These are phyloP conservation scores for Dalechampia spathulata DNA, from an alignment of 441 rosid genomes.

Conservation along the genomic window DNA sequence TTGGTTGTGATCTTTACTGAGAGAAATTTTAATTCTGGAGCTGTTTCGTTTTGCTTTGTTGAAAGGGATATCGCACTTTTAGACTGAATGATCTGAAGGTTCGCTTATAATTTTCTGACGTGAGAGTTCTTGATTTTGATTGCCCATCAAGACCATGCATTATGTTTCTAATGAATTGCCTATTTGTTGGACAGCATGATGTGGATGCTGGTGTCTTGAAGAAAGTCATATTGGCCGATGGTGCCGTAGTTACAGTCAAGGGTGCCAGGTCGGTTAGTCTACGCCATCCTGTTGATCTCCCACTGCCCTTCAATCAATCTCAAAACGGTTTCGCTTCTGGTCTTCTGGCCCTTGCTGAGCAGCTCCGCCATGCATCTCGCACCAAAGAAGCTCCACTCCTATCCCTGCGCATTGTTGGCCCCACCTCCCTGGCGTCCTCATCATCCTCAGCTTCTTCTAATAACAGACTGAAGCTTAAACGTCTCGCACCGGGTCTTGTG, in stretches of 20 bases:
- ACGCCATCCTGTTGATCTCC: conserved; percentile 76
- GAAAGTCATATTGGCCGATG: conserved; percentile 80
- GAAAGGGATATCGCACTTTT: no score
- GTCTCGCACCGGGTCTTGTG: conserved; percentile 89
- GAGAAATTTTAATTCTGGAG: no score
- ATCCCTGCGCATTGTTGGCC: conserved; percentile 87
- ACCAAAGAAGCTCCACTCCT: conserved; percentile 44
- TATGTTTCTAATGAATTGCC: no score
- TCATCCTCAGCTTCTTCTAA: conserved; percentile 39
- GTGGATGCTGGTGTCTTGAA: conserved; percentile 92
- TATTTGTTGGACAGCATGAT: conserved; percentile 96
- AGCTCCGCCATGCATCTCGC: conserved; percentile 48
- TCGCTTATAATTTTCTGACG: no score
- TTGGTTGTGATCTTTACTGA: no score
- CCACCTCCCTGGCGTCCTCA: conserved; percentile 57
- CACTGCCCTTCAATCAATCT: conserved; percentile 62
- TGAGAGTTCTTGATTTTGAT: no score
- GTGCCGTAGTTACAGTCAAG: conserved; percentile 78
- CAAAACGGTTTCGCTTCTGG: conserved; percentile 68
- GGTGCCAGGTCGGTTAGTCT: conserved; percentile 93
- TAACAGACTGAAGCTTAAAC: conserved; percentile 74
- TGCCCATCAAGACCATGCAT: no score
- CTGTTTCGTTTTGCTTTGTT: no score
- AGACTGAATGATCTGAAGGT: no score
- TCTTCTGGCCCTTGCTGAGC: conserved; percentile 68